These are phyloP conservation scores for Ceratobasidium sp. DNA, from an alignment of 1,284 basidiomycete genomes.

Conservation along the genomic window DNA sequence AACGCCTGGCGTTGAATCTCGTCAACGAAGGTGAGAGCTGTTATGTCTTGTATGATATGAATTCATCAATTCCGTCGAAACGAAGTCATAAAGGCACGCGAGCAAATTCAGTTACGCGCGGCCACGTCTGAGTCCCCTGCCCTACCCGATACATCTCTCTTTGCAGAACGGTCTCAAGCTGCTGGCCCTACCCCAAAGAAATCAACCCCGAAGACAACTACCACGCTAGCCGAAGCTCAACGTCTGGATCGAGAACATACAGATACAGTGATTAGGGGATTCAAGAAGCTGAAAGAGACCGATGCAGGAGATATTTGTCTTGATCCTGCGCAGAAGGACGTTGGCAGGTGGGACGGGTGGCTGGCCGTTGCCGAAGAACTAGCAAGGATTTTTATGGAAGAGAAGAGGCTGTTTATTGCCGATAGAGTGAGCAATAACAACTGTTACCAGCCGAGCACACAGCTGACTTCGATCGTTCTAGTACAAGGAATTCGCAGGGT, in stretches of 20 bases:
- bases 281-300: constrained; percentile 58
- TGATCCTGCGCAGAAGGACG: constrained; percentile 53
- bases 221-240: constrained; percentile 44
- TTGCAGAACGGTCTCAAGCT: constrained; percentile 17
- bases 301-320: constrained; percentile 54
- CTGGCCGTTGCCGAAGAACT: constrained; percentile 86
- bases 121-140: neutral
- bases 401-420: constrained; percentile 84
- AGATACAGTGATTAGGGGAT: constrained; percentile 57
- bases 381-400: constrained; percentile 83
- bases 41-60: no score
- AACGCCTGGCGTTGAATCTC: constrained; percentile 84
- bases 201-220: neutral
- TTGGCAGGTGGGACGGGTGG: constrained; percentile 66
- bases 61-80: no score
- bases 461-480: neutral
- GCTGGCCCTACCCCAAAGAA: neutral
- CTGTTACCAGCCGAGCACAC: constrained; percentile 2
- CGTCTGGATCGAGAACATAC: constrained; percentile 51
- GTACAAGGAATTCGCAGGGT: constrained; percentile 50
- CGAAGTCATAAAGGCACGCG: constrained; percentile 37
- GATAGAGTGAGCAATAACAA: constrained; percentile 68
- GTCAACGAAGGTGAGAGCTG: constrained; percentile 80
- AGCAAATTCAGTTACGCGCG: constrained; percentile 3
- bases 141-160: constrained; percentile 25